phyloP scores from a whole-genome alignment of 1,139 yeast genomes.

The Candida mesenterica region DNA sequence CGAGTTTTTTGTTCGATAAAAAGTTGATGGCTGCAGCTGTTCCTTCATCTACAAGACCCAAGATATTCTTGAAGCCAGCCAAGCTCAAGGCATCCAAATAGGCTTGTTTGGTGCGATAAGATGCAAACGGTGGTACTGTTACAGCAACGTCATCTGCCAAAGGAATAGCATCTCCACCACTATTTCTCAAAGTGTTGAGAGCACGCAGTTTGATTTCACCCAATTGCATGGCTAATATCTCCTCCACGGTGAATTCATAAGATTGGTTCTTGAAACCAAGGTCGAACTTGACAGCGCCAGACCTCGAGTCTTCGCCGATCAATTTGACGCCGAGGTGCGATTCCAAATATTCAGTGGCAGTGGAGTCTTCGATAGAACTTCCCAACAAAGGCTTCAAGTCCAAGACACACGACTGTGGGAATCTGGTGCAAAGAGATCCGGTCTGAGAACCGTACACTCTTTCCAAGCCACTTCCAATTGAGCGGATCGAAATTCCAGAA shows the following conservation, averaged over 20 bases:
- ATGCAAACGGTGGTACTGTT: constrained; percentile 73
- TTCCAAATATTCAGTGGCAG: constrained; percentile 42
- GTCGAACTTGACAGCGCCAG: constrained; percentile 57
- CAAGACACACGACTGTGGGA: constrained; percentile 68
- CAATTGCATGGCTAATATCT: constrained; percentile 79
- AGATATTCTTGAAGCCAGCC: constrained; percentile 60
- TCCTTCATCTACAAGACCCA: constrained; percentile 83
- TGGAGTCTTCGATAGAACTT: constrained; percentile 47
- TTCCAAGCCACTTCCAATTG: constrained; percentile 45
- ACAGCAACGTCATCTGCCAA: constrained; percentile 65
- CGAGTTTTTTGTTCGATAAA: constrained; percentile 49
- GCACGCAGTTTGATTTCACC: constrained; percentile 69
- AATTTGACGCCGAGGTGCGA: constrained; percentile 65
- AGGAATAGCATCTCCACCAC: constrained; percentile 25
- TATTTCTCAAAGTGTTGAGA: constrained; percentile 32
- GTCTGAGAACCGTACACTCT: constrained; percentile 81
- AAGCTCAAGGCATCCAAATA: constrained; percentile 69
- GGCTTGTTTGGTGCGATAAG: constrained; percentile 66
- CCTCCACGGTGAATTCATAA: constrained; percentile 57
- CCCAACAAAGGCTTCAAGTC: constrained; percentile 76
- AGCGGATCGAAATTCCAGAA: constrained; percentile 69
- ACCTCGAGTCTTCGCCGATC: constrained; percentile 34
- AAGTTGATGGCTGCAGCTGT: constrained; percentile 85
- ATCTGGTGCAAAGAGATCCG: constrained; percentile 65
- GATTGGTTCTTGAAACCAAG: constrained; percentile 45